phyloP scores from a whole-genome alignment of 352 stramenopile species.

The Globisporangium nagaii region DNA sequence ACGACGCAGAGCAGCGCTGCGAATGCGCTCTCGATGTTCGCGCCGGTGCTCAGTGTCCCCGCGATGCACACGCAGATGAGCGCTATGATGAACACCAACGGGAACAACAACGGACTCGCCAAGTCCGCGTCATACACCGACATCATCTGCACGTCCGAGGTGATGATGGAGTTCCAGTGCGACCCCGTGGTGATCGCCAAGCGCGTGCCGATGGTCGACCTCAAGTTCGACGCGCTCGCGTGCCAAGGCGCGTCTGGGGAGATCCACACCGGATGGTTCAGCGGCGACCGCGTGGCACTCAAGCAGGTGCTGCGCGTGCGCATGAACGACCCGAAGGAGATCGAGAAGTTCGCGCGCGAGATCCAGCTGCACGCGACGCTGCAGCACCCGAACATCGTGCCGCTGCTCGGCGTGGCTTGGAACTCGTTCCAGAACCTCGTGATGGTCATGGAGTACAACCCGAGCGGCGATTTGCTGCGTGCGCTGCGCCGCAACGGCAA shows the following conservation, averaged over 20 bases:
- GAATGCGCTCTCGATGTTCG: slow-evolving; percentile 5
- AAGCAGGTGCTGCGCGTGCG: slow-evolving; percentile 36
- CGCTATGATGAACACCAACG: background rate
- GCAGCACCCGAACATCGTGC: slow-evolving; percentile 50
- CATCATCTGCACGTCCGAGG: slow-evolving; percentile 32
- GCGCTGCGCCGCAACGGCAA: slow-evolving; percentile 2
- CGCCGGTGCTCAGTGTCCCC: slow-evolving; percentile 16
- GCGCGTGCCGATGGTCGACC: slow-evolving; percentile 48
- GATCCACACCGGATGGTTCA: slow-evolving; percentile 32
- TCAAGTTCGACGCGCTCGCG: slow-evolving; percentile 30
- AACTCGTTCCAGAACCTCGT: slow-evolving; percentile 54
- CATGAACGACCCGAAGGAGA: slow-evolving; percentile 35
- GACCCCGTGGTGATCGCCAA: slow-evolving; percentile 36
- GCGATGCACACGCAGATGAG: slow-evolving; percentile 8
- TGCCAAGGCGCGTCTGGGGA: slow-evolving; percentile 34
- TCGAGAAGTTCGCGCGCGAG: slow-evolving; percentile 51
- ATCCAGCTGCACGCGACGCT: slow-evolving; percentile 48
- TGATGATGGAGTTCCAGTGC: slow-evolving; percentile 45
- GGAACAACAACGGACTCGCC: slow-evolving; percentile 11
- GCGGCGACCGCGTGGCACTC: slow-evolving; percentile 27
- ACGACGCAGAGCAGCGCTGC: background rate
- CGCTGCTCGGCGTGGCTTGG: slow-evolving; percentile 53
- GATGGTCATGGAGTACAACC: slow-evolving; percentile 37
- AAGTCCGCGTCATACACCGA: slow-evolving; percentile 35
- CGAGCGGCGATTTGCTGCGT: slow-evolving; percentile 33